Evolutionary conservation across 73 alveolate species (phyloP), one percentile per base, ranked within the genome.

Genomic region (Paramecium pentaurelia): DNA sequence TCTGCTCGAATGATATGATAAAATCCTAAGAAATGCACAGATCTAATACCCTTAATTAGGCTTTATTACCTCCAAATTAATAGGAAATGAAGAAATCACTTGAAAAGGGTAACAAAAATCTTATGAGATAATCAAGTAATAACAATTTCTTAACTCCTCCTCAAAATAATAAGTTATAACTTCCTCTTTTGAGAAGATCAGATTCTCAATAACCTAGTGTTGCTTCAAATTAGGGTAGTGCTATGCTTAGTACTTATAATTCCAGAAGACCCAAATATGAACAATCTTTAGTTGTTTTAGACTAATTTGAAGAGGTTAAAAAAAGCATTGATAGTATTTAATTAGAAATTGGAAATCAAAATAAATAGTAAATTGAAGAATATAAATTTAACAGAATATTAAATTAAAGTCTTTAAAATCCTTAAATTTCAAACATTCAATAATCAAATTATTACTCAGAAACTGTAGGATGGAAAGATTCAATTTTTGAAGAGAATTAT

Each of bases 61-160:
- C 58, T 28, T 30, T 71, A 8, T 16, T 8, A 9, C 20, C 32
- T 32, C 86, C 59, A 25, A n/a, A n/a, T 25, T 32, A 71, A 32
- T 20, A 32, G 16, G 86, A 71, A 2, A 71, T 71, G 59, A 71
- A 30, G 32, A 71, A 28, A 12, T 71, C 86, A 16, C 18, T 18
- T 27, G 38, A 60, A 71, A 30, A 11, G 11, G 16, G 32, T 1
- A 25, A 30, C 3, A 10, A 1, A 7, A 30, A 47, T 32, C 18
- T 71, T 0, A 71, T 71, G 59, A 71, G 59, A 30, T 30, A 8
- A 14, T 71, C 47, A 8, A 32, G 47, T 34, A 32, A 68, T 34
- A 73, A 73, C 34, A 73, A 73, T 40, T 73, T 73, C 11, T 40
- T 73, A 37, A 37, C 64, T 22, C 88, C 88, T 27, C 88, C 88